Base-by-base conservation (phyloP, 257 asterid species). In the Ajuga chamaepitys region DNA sequence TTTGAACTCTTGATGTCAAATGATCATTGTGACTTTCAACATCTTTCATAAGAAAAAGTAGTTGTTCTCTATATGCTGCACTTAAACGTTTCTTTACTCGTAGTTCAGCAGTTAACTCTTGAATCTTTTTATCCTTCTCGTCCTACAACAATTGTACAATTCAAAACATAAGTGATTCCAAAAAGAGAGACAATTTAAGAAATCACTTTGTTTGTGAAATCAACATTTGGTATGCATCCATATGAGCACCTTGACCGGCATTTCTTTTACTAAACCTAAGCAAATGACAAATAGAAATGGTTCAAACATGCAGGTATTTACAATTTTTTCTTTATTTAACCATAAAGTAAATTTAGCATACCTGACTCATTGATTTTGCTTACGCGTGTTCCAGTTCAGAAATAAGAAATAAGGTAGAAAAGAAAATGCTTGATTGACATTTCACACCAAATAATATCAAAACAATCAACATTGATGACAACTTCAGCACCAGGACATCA, bases 121-220 rank as follows among this genome's bases (percentile, higher is more conserved):
- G 91, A 70, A 86, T 88, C 78, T 62, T 83, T 76, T 74, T 86
- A 74, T 88, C 95, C 79, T 79, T 88, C 89, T 81, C 89, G 41
- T 86, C 91, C 96, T 86, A 59, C 75, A 77, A 51, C 50, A 65
- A 48, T 63, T 58, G 37, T 50, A 68, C 37, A 70, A 6, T 62
- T 14, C 17, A 16, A 58, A 32, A 50, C 50, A 65, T 26, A 14
- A 68, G 55, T 17, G 71, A 64, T 3, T 35, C 66, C 18, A 34
- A 48, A 61, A 16, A 21, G 40, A 21, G 58, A 42, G 61, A 44
- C 41, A 65, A 42, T 9, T n/a, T 16, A 61, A 22, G 5, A 48
- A 44, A 34, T 45, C 22, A 55, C 42, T 16, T 7, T 14, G 0
- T 3, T n/a, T 10, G 16, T 44, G 30, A 18, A 65, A 35, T 47